These are phyloP conservation scores for Ophiocordyceps polyrhachis-furcata DNA, from an alignment of 2,329 filamentous ascomycete genomes.

Conservation along the genomic window DNA sequence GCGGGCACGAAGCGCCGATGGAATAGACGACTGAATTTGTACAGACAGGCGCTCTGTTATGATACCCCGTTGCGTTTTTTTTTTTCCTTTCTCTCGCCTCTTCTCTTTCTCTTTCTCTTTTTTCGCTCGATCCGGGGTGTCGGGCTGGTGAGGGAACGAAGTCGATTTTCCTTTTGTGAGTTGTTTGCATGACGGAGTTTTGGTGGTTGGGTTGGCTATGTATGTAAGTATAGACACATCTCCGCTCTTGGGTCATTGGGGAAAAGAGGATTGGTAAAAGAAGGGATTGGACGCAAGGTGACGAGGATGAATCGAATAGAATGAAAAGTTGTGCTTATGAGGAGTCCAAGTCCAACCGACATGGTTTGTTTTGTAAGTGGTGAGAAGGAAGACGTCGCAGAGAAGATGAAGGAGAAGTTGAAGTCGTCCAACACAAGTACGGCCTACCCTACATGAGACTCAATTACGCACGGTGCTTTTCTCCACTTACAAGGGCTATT, in stretches of 20 bases:
- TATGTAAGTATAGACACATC: slow-evolving; percentile 24
- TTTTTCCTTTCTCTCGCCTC: no score
- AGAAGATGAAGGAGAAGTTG: no score
- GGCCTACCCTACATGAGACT: no score
- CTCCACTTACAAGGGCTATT: no score
- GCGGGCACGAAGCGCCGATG: slow-evolving; percentile 21
- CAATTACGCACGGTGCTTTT: no score
- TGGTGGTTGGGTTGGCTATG: slow-evolving; percentile 1
- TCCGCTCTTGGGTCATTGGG: slow-evolving; percentile 29
- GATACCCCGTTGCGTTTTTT: slow-evolving; percentile 8
- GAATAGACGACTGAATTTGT: slow-evolving; percentile 6
- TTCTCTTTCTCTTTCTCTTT: no score
- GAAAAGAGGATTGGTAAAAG: slow-evolving; percentile 6
- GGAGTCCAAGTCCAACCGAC: no score
- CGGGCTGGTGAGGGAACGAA: background rate
- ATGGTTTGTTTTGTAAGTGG: no score
- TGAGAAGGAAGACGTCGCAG: no score
- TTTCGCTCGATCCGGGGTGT: slow-evolving; percentile 2
- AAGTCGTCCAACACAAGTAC: no score
- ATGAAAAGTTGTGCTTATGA: no score
- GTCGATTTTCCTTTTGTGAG: background rate
- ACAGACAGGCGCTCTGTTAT: slow-evolving; percentile 5
- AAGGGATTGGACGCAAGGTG: background rate
- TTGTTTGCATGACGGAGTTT: slow-evolving; percentile 4
- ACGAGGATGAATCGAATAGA: background rate